These are phyloP conservation scores for Cytospora chrysosperma DNA, from an alignment of 2,329 filamentous ascomycete species.

Conservation along the genomic window DNA sequence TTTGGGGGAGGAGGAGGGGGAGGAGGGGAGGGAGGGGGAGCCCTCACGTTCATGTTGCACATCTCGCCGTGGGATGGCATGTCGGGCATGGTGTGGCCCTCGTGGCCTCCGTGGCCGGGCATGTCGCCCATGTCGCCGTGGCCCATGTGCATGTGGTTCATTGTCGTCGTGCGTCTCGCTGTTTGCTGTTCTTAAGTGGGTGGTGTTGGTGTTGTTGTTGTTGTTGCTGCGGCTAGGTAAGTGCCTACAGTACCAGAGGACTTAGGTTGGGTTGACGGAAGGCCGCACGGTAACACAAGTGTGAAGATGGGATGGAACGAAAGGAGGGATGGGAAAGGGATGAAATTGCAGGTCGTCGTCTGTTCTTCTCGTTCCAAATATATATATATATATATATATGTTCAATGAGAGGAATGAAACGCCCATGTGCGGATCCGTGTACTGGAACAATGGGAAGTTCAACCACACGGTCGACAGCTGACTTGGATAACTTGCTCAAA, in stretches of 20 bases:
- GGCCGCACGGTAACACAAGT: background rate
- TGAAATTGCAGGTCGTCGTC: background rate
- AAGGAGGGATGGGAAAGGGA: background rate
- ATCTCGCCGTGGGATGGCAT: constrained; percentile 42
- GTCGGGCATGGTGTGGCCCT: constrained; percentile 56
- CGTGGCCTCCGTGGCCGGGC: constrained; percentile 41
- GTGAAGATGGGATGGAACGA: background rate
- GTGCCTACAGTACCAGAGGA: too few species aligned
- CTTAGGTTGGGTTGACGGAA: background rate
- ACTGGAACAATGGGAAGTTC: too few species aligned
- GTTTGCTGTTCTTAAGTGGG: too few species aligned
- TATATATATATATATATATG: background rate
- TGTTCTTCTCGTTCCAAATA: background rate
- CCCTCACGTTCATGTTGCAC: constrained; percentile 88
- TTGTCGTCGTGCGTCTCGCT: constrained; percentile 40
- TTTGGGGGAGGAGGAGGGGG: too few species aligned
- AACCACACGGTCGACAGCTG: constrained; percentile 5
- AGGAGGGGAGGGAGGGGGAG: too few species aligned
- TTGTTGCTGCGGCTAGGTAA: constrained; percentile 4
- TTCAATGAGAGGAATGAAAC: too few species aligned
- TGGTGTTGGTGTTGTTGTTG: constrained; percentile 22
- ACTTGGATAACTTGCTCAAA: constrained; percentile 17
- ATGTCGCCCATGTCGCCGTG: constrained; percentile 56
- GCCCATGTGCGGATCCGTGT: too few species aligned
- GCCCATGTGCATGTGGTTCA: constrained; percentile 45